A percentile compares a stretch with the other conserved stretches of the same genome.
These are phyloP conservation scores for Cyberlindnera subsufficiens DNA, from an alignment of 805 yeast species.

Conservation along the genomic window DNA sequence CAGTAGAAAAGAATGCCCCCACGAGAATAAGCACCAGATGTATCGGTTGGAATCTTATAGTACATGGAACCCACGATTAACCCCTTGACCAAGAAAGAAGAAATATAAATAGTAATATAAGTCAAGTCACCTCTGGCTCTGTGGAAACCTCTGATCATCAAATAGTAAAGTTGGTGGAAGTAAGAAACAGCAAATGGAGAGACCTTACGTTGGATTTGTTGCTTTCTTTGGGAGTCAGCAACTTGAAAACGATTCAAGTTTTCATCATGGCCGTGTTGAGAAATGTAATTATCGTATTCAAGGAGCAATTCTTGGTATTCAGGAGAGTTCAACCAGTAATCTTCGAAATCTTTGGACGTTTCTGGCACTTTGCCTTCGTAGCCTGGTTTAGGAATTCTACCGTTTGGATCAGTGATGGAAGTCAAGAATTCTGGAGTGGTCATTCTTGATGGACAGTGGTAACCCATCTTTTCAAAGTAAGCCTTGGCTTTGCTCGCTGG, in stretches of 20 bases:
- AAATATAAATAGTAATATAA: slow-evolving; percentile 37
- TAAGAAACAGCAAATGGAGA: slow-evolving; percentile 54
- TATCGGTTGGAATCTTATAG: no score
- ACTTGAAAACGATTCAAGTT: slow-evolving; percentile 37
- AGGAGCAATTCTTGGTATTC: slow-evolving; percentile 37
- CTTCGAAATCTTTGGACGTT: slow-evolving; percentile 46
- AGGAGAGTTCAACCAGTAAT: no score
- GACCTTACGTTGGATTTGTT: slow-evolving; percentile 32
- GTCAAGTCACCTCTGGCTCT: slow-evolving; percentile 44
- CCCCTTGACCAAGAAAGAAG: slow-evolving; percentile 45
- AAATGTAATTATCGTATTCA: slow-evolving; percentile 23
- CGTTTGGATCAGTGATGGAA: slow-evolving; percentile 49
- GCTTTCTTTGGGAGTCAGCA: slow-evolving; percentile 45
- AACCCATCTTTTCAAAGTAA: slow-evolving; percentile 50
- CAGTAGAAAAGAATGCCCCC: no score
- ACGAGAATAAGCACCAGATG: no score
- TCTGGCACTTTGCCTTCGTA: slow-evolving; percentile 44
- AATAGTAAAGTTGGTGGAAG: slow-evolving; percentile 43
- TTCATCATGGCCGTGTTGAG: slow-evolving; percentile 37
- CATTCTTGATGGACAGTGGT: slow-evolving; percentile 48
- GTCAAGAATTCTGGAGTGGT: slow-evolving; percentile 57
- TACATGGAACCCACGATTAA: slow-evolving; percentile 53
- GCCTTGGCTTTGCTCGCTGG: slow-evolving; percentile 37
- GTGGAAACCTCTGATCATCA: slow-evolving; percentile 40
- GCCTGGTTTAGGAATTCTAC: slow-evolving; percentile 38